phyloP scores from a whole-genome alignment of 2,329 filamentous ascomycete species.

The Pezicula neosporulosa region DNA sequence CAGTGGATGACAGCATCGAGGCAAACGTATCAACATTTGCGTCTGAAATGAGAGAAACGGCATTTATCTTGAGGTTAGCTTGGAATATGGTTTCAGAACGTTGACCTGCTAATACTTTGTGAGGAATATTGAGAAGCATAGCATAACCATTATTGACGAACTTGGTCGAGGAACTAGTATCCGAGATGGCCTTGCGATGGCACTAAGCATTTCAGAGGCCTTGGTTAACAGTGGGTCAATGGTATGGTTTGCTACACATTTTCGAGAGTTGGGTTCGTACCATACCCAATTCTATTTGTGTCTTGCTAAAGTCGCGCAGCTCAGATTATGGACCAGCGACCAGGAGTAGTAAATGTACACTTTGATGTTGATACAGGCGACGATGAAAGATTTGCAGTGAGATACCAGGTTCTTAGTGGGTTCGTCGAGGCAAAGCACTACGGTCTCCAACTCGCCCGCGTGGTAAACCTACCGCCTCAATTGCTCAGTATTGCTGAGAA shows the following conservation, averaged over 20 bases:
- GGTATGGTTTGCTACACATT: conserved; percentile 95
- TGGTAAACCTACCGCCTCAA: conserved; percentile 66
- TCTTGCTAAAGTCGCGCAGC: conserved; percentile 39
- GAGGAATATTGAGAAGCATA: conserved; percentile 71
- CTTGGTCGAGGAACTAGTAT: conserved; percentile 88
- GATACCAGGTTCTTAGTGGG: conserved; percentile 78
- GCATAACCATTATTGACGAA: conserved; percentile 85
- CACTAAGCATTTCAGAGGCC: conserved; percentile 84
- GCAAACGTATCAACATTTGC: conserved; percentile 92
- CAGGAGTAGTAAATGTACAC: conserved; percentile 80
- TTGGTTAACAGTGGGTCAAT: conserved; percentile 74
- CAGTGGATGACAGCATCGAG: conserved; percentile 83
- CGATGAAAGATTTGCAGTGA: conserved; percentile 71
- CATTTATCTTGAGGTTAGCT: conserved; percentile 71
- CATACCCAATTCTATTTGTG: neutral
- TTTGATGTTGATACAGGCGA: conserved; percentile 64
- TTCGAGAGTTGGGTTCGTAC: conserved; percentile 63
- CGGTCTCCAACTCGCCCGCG: conserved; percentile 75
- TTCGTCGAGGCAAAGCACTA: conserved; percentile 71
- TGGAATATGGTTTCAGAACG: neutral
- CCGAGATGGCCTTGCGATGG: conserved; percentile 83
- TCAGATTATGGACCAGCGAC: conserved; percentile 67
- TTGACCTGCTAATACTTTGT: neutral
- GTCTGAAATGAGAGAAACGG: conserved; percentile 92
- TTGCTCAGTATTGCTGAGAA: conserved; percentile 67